Percentiles rank a stretch among this genome's conserved stretches.
phyloP scores from a whole-genome alignment of 2,329 filamentous ascomycete genomes.

The Penicillium sclerotiorum region DNA sequence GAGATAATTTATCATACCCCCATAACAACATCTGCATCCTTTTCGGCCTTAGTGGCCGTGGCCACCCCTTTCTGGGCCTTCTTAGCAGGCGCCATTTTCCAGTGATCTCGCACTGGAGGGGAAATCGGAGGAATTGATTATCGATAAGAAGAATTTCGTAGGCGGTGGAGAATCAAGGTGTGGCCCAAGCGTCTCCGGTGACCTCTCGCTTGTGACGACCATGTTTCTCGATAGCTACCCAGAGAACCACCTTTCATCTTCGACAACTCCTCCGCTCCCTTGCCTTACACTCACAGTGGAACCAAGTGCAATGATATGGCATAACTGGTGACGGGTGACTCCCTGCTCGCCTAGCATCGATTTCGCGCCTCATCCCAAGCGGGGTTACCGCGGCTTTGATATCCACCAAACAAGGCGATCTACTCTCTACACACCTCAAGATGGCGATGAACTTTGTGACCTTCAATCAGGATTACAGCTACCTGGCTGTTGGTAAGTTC shows the following conservation, averaged over 20 bases:
- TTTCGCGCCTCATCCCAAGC: slow-evolving; percentile 16
- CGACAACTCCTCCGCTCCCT: neutral
- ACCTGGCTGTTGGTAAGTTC: slow-evolving; percentile 82
- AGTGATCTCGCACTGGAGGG: neutral
- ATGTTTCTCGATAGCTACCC: slow-evolving; percentile 17
- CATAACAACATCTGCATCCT: slow-evolving; percentile 58
- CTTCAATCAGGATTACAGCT: slow-evolving; percentile 98
- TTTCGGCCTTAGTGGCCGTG: slow-evolving; percentile 35
- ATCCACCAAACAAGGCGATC: slow-evolving; percentile 9
- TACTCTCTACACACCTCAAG: slow-evolving; percentile 26
- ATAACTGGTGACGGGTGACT: slow-evolving; percentile 24
- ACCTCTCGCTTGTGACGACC: slow-evolving; percentile 34
- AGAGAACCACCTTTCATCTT: slow-evolving; percentile 12
- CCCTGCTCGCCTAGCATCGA: slow-evolving; percentile 17
- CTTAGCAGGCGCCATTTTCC: slow-evolving; percentile 17
- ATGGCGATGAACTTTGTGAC: slow-evolving; percentile 97
- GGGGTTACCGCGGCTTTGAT: slow-evolving; percentile 23
- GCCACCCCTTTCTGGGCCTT: slow-evolving; percentile 25
- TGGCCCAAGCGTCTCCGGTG: slow-evolving; percentile 39
- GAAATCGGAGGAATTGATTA: slow-evolving; percentile 10
- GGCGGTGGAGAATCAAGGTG: slow-evolving; percentile 37
- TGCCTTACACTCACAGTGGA: neutral
- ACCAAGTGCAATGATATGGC: slow-evolving; percentile 17
- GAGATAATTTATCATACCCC: slow-evolving; percentile 45
- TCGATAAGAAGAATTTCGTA: slow-evolving; percentile 18